Evolutionary conservation across 2,329 filamentous ascomycete genomes (phyloP), one percentile per base, ranked within the genome.

Genomic region (Geosmithia flava): DNA sequence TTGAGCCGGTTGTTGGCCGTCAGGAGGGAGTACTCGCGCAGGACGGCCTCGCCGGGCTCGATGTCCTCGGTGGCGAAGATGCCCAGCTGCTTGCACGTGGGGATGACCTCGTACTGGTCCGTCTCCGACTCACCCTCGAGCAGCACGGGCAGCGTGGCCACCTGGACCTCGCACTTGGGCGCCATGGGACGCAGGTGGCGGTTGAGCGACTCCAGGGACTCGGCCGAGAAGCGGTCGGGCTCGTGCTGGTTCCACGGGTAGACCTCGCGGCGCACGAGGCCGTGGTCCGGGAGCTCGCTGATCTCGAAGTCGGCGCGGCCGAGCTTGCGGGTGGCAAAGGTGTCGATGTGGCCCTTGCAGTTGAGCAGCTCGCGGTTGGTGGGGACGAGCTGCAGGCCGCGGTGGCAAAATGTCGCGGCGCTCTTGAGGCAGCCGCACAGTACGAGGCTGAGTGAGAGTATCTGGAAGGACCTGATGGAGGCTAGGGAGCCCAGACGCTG

Each of bases 1-100:
- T 94, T 88, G 13, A 93, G 76, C 29, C 88, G 81, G 60, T 93
- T 93, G 56, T 91, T 93, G 44, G 87, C 90, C 2, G 90, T 95
- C 41, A 98, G 70, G 7, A 95, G 75, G 8, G 89, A 93, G 51
- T 84, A 86, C 60, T 98, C 93, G 45, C 78, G 71, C 29, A 98
- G 74, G 2, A 96, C 80, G 6, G 75, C 71, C 61, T 94, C 85
- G 10, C 85, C 86, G 0, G 88, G 79, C 1, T 71, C 67, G 39
- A 97, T 86, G 54, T 95, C 83, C 53, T 86, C 77, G 56, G 81
- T 87, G 7, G 90, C 91, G 61, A 97, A 97, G 3, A 98, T 75
- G 4, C 93, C 93, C 1, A 98, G 76, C 63, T 98, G 93, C 51
- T 78, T 76, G 55, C 81, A 82, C 5, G 77, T 83, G 8, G 72